Percentiles rank a stretch among this genome's conserved stretches.
Conservation (phyloP, 2,329 filamentous ascomycete species). For the Scytalidium sp. region DNA sequence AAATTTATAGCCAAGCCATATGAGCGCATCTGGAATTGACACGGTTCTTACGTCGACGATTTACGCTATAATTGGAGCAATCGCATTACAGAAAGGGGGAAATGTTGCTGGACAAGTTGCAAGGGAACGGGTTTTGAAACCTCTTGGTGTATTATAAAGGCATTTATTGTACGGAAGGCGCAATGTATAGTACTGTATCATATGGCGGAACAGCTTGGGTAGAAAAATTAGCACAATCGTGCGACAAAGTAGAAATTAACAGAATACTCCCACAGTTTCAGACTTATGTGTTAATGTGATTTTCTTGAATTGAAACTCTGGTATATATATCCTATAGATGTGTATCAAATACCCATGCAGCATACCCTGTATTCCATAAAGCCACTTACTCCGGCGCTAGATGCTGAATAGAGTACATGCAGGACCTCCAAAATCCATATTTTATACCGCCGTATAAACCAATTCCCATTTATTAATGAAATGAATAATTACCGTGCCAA, state of each 20-base stretch:
- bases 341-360: no score
- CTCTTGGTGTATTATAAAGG: slow-evolving; percentile 25
- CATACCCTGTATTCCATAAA: neutral
- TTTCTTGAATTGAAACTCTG: no score
- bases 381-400: neutral
- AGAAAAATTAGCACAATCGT: no score
- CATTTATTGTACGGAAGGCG: slow-evolving; percentile 13
- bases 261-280: no score
- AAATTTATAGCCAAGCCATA: slow-evolving; percentile 54
- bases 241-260: no score
- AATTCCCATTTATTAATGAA: neutral
- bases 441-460: neutral
- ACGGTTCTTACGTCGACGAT: slow-evolving; percentile 74
- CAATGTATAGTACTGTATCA: slow-evolving; percentile 26
- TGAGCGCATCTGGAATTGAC: slow-evolving; percentile 69
- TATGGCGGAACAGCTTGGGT: slow-evolving; percentile 5
- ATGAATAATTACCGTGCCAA: neutral
- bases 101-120: slow-evolving; percentile 72
- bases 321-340: no score
- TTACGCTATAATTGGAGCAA: slow-evolving; percentile 82
- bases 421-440: neutral
- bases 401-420: neutral
- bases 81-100: slow-evolving; percentile 85
- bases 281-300: no score
- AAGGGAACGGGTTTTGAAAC: slow-evolving; percentile 55